Base-by-base conservation (phyloP, 441 rosid genomes). In the Flueggea neowawraea region DNA sequence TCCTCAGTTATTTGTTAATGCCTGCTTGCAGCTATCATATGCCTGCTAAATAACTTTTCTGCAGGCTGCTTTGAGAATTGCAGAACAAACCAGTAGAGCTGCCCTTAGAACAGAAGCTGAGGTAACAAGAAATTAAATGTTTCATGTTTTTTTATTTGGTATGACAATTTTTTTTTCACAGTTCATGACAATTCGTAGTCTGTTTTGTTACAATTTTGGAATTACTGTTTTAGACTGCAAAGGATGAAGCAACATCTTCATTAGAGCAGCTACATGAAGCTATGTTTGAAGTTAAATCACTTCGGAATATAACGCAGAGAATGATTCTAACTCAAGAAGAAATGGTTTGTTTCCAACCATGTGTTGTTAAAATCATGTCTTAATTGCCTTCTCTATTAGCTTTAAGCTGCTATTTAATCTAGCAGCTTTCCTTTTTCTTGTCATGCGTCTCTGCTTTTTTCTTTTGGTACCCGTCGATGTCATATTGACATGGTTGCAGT, bases 21-120 rank as follows among this genome's bases (percentile, higher is more conserved):
- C 53, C 9, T 63, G 32, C 16, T 47, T 63, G n/a, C 31, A 9
- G 12, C 31, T 33, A 36, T 12, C 10, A 31, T 32, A 33, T 10
- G 48, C 45, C 17, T 15, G 43, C 31, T 17, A 31, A 31, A 56
- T 31, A 47, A 31, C 16, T 58, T 72, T 69, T 66, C 52, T 54
- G 57, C 81, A 91, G 96, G 92, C 95, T 81, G 91, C 96, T 71
- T 62, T 80, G 65, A 80, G 66, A 74, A 70, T 69, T 43, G 91
- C 84, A 50, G 75, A 82, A 74, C 85, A 83, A 73, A 77, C 66
- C 69, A 75, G 78, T 65, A 83, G 58, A 70, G 69, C 83, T 22
- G 78, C 84, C 68, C 94, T 89, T 65, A 78, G 63, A 61, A 73
- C 78, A 51, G 96, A 91, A 73, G 92, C 86, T 63, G 88, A 91